Evolutionary conservation across 1,284 basidiomycete genomes (phyloP), one percentile per base, ranked within the genome.

Genomic region (Microbotryum saponariae): DNA sequence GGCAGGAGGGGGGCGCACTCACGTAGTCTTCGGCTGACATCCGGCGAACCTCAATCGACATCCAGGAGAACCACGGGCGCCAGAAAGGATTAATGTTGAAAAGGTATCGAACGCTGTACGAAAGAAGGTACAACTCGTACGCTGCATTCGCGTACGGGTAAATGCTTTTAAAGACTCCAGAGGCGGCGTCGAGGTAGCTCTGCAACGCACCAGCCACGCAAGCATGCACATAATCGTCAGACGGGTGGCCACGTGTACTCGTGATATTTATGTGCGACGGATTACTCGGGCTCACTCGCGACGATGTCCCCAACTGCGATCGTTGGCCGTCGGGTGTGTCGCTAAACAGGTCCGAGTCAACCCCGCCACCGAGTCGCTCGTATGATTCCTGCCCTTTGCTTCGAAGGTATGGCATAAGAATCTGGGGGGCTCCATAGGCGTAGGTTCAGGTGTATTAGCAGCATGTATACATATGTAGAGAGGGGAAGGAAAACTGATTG

Each of bases 311-410:
- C 37, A 42, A 42, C 37, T 29, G n/a, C n/a, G 51, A 53, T 33
- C 51, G 27, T 50, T 14, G 25, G 46, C 59, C 21, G 2, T 44
- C 20, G 4, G 21, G 56, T 14, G 61, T 16, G 6, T 61, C 55
- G 21, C 58, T 57, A 47, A 68, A 66, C 25, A 68, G 54, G 56
- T 63, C 62, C 18, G 62, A 61, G 49, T 83, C 83, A 6, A 86
- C 71, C 2, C 88, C 88, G 21, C 92, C 93, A 2, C 93, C 92
- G 16, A 97, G 76, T 42, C 85, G 82, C 76, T 98, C 94, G 73
- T 86, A 96, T 68, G 89, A 86, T 71, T 97, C 91, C 50, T 90
- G 87, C 2, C 86, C 82, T 74, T 96, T 94, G 7, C 91, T 86
- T 62, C 88, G 82, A 37, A 96, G 63, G 73, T 97, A 98, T 4